phyloP scores from a whole-genome alignment of 2,329 filamentous ascomycete genomes.

The Ceratocystis destructans region DNA sequence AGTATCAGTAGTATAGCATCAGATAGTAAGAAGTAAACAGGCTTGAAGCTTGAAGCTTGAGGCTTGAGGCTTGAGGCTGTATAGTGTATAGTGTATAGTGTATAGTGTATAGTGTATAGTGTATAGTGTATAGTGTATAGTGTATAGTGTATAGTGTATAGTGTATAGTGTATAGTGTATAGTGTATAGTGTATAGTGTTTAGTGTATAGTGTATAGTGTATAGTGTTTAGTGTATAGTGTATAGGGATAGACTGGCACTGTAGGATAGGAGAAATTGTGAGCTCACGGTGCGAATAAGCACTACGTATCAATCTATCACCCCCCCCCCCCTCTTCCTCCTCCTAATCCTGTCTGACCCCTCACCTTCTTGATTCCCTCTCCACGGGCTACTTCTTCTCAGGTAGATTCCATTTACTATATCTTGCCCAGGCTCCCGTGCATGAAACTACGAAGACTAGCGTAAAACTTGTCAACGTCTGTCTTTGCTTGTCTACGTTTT shows the following conservation, averaged over 20 bases:
- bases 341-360: background rate
- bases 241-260: background rate
- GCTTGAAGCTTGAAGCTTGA: too few relatives aligned
- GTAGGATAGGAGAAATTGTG: background rate
- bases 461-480: slow-evolving; percentile 8
- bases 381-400: background rate
- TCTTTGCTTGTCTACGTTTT: background rate
- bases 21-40: too few relatives aligned
- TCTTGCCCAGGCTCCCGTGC: slow-evolving; percentile 7
- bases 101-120: too few relatives aligned
- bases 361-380: background rate
- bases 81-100: too few relatives aligned
- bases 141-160: too few relatives aligned
- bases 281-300: background rate
- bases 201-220: too few relatives aligned
- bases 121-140: too few relatives aligned
- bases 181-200: too few relatives aligned
- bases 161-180: too few relatives aligned
- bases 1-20: too few relatives aligned
- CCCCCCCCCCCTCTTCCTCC: background rate
- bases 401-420: background rate
- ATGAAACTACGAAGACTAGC: background rate
- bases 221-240: too few relatives aligned
- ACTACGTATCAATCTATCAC: background rate
- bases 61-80: too few relatives aligned